These are phyloP conservation scores for Alternaria incomplexa DNA, from an alignment of 2,329 filamentous ascomycete genomes.

Conservation along the genomic window DNA sequence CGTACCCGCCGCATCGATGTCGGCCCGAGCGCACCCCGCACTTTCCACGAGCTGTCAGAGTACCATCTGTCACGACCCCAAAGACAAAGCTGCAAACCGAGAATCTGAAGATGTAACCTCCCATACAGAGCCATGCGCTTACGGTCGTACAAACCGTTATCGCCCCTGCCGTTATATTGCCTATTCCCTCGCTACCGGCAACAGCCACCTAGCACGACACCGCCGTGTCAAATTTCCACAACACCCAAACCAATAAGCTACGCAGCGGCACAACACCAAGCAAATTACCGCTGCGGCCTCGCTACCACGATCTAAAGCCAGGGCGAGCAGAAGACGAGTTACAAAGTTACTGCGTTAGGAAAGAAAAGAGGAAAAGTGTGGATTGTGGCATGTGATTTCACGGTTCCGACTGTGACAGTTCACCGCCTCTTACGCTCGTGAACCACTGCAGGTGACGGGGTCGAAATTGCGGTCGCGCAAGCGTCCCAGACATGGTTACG, in stretches of 20 bases:
- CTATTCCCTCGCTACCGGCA: conserved; percentile 4
- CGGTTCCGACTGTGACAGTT: conserved; percentile 4
- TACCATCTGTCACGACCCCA: not conserved
- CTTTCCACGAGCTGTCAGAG: not conserved
- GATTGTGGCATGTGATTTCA: conserved; percentile 6
- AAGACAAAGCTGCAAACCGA: not conserved
- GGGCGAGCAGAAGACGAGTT: conserved; percentile 6
- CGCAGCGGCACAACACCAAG: conserved; percentile 5
- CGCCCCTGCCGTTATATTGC: conserved; percentile 3
- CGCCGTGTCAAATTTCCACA: conserved; percentile 1
- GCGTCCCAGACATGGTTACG: conserved; percentile 1
- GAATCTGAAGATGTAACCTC: not conserved
- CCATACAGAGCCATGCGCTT: not conserved
- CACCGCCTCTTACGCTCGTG: conserved; percentile 4
- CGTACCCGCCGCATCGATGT: not conserved
- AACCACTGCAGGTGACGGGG: not conserved
- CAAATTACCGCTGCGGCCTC: conserved; percentile 7
- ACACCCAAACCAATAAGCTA: conserved; percentile 2
- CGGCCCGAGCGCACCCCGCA: conserved; percentile 15
- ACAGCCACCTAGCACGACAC: not conserved
- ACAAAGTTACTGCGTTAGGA: conserved; percentile 4
- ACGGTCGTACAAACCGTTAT: not conserved
- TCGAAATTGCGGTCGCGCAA: conserved; percentile 6
- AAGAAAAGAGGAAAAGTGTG: conserved; percentile 9
- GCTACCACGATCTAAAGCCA: conserved; percentile 4